Conservation (phyloP, 2,329 filamentous ascomycete species). For the Zarea fungicola region DNA sequence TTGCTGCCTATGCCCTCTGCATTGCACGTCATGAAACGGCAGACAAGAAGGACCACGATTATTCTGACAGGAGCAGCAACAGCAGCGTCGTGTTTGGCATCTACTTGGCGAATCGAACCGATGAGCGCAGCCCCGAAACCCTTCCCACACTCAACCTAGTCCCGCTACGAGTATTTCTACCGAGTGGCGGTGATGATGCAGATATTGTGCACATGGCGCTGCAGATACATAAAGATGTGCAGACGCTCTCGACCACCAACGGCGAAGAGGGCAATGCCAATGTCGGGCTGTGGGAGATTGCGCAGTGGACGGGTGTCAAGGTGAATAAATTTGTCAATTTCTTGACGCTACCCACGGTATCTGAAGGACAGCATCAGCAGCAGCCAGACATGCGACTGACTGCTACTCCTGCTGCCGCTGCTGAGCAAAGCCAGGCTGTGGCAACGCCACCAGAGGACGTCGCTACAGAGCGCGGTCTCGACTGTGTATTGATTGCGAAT, state of each 20-base stretch:
- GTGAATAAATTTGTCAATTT: slow-evolving; percentile 81
- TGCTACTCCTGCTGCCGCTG: neutral
- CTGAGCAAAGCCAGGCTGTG: too few relatives aligned
- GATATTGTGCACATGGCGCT: slow-evolving; percentile 47
- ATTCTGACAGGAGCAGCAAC: slow-evolving; percentile 28
- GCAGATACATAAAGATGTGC: slow-evolving; percentile 63
- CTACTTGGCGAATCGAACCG: slow-evolving; percentile 73
- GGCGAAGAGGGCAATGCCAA: slow-evolving; percentile 45
- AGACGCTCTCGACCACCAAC: slow-evolving; percentile 51
- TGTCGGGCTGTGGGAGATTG: slow-evolving; percentile 65
- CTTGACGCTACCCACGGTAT: slow-evolving; percentile 45
- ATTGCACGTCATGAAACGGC: neutral
- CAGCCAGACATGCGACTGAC: too few relatives aligned
- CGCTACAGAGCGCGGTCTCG: neutral
- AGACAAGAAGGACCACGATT: slow-evolving; percentile 27
- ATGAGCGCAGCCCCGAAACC: slow-evolving; percentile 40
- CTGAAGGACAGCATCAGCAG: too few relatives aligned
- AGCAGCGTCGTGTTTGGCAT: slow-evolving; percentile 61
- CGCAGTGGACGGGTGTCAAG: slow-evolving; percentile 65
- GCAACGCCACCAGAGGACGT: neutral
- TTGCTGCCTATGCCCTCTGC: slow-evolving; percentile 41
- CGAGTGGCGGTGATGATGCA: slow-evolving; percentile 20
- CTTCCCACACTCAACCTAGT: slow-evolving; percentile 77
- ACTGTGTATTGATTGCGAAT: slow-evolving; percentile 13
- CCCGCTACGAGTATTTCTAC: slow-evolving; percentile 57